Evolutionary conservation across 2,329 filamentous ascomycete genomes (phyloP).

Genomic region (Mycosphaerelloides madeirae): DNA sequence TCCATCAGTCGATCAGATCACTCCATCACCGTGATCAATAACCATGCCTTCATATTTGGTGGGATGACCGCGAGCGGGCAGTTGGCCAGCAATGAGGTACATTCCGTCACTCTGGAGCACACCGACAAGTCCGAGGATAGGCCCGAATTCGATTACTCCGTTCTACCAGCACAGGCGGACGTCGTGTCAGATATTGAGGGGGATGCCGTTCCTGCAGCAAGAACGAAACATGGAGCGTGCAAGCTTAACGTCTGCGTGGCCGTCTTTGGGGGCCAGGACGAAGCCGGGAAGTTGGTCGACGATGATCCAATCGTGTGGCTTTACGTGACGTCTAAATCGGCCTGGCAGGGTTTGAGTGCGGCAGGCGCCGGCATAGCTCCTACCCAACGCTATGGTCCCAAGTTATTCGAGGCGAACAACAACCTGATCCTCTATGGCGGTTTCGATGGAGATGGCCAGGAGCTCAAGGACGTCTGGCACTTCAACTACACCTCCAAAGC

Average conservation of each 20-base stretch:
- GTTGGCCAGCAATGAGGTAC: slow-evolving; percentile 41
- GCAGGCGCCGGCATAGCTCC: slow-evolving; percentile 25
- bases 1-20: slow-evolving; percentile 34
- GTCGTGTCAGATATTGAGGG: slow-evolving; percentile 29
- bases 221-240: slow-evolving; percentile 39
- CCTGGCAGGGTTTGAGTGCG: slow-evolving; percentile 26
- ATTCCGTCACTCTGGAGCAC: slow-evolving; percentile 34
- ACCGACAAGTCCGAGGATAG: slow-evolving; percentile 28
- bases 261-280: slow-evolving; percentile 38
- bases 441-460: slow-evolving; percentile 17
- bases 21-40: slow-evolving; percentile 36
- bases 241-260: slow-evolving; percentile 37
- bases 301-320: slow-evolving; percentile 39
- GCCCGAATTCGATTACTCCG: slow-evolving; percentile 37
- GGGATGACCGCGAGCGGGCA: slow-evolving; percentile 35
- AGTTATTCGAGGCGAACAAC: slow-evolving; percentile 28
- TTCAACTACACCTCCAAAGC: slow-evolving; percentile 23
- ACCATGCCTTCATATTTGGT: slow-evolving; percentile 45
- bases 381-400: slow-evolving; percentile 23
- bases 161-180: slow-evolving; percentile 39
- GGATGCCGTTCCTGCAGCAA: slow-evolving; percentile 31
- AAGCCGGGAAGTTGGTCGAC: slow-evolving; percentile 31
- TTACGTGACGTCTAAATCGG: slow-evolving; percentile 32
- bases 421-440: slow-evolving; percentile 30
- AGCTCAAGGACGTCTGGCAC: slow-evolving; percentile 29